These are phyloP conservation scores for Drechslerella coelobrocha DNA, from an alignment of 2,329 filamentous ascomycete species.

Conservation along the genomic window DNA sequence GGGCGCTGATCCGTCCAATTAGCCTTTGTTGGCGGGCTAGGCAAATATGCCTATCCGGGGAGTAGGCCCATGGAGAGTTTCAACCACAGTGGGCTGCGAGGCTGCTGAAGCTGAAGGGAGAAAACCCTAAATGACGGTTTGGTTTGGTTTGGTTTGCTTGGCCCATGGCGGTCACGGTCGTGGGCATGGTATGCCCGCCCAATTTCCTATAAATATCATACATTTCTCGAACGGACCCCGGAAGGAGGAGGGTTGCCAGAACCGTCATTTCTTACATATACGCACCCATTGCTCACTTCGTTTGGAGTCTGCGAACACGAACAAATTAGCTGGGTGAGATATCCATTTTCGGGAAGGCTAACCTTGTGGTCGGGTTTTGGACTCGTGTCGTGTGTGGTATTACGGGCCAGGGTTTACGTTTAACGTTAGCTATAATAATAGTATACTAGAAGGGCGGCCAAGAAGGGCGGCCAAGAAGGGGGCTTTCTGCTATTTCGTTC, in stretches of 20 bases:
- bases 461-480: too few species aligned
- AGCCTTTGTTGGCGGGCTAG: background rate
- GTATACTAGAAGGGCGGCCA: too few species aligned
- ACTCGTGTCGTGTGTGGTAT: background rate
- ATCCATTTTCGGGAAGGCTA: background rate
- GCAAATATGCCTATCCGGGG: background rate
- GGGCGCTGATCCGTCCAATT: background rate
- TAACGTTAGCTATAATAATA: background rate
- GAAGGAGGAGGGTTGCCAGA: too few species aligned
- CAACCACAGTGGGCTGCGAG: too few species aligned
- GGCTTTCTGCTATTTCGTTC: slow-evolving; percentile 13
- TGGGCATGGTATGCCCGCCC: too few species aligned
- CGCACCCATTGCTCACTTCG: too few species aligned
- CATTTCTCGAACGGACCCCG: too few species aligned
- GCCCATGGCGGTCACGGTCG: too few species aligned
- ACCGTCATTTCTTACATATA: too few species aligned
- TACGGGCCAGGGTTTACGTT: background rate
- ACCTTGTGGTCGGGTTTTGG: background rate
- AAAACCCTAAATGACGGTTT: too few species aligned
- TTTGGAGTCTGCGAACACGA: background rate
- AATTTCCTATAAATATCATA: background rate
- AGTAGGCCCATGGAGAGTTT: background rate
- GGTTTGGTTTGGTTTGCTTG: too few species aligned
- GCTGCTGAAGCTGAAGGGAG: too few species aligned
- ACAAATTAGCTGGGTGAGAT: background rate